Base-by-base conservation (phyloP, 768 basidiomycete genomes). In the Auriscalpium vulgare region DNA sequence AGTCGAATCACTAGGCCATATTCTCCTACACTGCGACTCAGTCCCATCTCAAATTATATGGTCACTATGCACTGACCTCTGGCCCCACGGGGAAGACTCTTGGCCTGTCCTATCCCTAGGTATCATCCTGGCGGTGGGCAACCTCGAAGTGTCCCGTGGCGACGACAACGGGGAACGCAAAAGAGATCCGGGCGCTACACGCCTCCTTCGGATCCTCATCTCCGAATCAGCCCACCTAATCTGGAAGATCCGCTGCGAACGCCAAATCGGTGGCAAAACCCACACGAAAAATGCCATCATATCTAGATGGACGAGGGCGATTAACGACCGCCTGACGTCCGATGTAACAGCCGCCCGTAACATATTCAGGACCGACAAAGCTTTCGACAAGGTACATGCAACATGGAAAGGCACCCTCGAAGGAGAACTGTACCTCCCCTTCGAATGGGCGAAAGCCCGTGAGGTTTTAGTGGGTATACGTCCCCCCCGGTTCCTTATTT, bases 1-100 rank as follows among this genome's bases (percentile, higher is more conserved):
- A 21, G 2, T 4, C 1, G 67, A 69, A 8, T 56, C 59, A 0
- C 55, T 66, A 47, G 53, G 40, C 0, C 68, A 69, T 48, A 66
- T 68, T 5, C 56, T 68, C 0, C 50, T 40, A 0, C 10, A 56
- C 1, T 68, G 67, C 38, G 6, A 38, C 2, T 51, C 53, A 4
- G 45, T 53, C 1, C 60, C 54, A 1, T 21, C 47, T 13, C 7
- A 11, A 13, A 3, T 36, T n/a, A 19, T 63, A 4, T 62, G 62
- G 65, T 7, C 21, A 10, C 53, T 65, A 0, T 47, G 35, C 0
- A 9, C 7, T 9, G 47, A 45, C 2, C 47, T 62, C 10, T 59
- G 56, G 54, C 14, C 1, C 13, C 38, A 19, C 21, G 55, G 51
- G 19, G n/a, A 11, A 0, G 23, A 35, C 5, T 0, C 13, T 1